Conservation (phyloP, 495 filamentous ascomycete species). For the Aspergillus funiculosus region DNA sequence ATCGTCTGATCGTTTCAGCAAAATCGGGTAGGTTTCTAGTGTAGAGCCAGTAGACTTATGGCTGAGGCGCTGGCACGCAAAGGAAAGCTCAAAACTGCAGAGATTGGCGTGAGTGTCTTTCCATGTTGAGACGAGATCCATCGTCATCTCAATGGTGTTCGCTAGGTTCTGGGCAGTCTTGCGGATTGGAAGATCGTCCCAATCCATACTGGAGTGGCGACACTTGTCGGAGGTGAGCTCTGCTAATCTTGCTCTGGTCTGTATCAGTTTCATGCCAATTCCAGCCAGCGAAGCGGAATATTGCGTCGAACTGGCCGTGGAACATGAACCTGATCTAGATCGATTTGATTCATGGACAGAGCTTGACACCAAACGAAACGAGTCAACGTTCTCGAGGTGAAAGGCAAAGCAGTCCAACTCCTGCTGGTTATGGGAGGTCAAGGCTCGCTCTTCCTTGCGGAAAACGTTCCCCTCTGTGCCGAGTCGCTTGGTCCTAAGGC, state of each 20-base stretch:
- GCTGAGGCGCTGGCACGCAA: conserved; percentile 16
- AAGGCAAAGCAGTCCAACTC: conserved; percentile 47
- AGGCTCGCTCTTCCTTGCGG: conserved; percentile 16
- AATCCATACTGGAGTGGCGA: conserved; percentile 16
- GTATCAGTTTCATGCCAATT: conserved; percentile 17
- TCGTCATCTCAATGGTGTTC: conserved; percentile 26
- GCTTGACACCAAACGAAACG: conserved; percentile 20
- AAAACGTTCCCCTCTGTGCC: conserved; percentile 30
- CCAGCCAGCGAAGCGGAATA: background rate
- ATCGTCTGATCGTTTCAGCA: conserved; percentile 21
- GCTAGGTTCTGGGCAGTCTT: conserved; percentile 25
- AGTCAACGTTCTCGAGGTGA: conserved; percentile 25
- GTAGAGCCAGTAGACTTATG: background rate
- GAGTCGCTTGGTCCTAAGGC: conserved; percentile 40
- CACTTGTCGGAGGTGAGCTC: conserved; percentile 21
- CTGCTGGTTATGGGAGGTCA: conserved; percentile 26
- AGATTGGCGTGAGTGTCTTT: conserved; percentile 5
- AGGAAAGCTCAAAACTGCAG: conserved; percentile 18
- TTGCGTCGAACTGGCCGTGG: conserved; percentile 3
- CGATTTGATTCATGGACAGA: conserved; percentile 2
- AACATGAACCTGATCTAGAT: conserved; percentile 8
- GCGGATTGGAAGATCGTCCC: conserved; percentile 34
- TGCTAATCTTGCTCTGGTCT: conserved; percentile 27
- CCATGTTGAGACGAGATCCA: conserved; percentile 32
- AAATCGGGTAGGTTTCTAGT: conserved; percentile 18